phyloP scores from a whole-genome alignment of 2,329 filamentous ascomycete species.

The Penicillium sp. region DNA sequence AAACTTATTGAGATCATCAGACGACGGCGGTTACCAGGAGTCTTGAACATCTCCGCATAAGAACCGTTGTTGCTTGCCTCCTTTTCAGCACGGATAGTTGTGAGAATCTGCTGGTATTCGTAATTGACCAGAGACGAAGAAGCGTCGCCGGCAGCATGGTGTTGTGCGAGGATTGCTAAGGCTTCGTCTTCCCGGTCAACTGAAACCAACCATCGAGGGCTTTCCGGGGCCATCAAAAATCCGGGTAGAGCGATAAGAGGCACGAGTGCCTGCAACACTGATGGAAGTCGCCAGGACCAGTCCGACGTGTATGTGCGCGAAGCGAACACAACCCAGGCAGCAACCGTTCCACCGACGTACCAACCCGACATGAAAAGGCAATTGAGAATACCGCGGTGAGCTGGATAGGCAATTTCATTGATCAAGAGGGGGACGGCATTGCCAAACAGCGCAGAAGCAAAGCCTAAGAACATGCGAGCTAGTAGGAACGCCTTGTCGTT shows the following conservation, averaged over 20 bases:
- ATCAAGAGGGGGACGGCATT: constrained; percentile 42
- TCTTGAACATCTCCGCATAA: not conserved
- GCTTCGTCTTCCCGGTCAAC: not conserved
- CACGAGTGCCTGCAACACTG: constrained; percentile 20
- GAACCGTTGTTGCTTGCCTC: not conserved
- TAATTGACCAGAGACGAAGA: not conserved
- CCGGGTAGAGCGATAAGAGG: constrained; percentile 22
- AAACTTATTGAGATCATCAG: not conserved
- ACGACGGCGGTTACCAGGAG: constrained; percentile 41
- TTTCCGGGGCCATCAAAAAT: not conserved
- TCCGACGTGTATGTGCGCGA: constrained; percentile 19
- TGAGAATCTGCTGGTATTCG: not conserved
- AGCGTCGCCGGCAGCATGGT: not conserved
- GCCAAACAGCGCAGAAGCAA: constrained; percentile 35
- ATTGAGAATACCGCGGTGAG: constrained; percentile 38
- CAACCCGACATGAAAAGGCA: constrained; percentile 40
- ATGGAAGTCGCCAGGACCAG: constrained; percentile 28
- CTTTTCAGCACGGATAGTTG: not conserved
- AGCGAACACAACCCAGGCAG: constrained; percentile 32
- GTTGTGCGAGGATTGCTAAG: not conserved
- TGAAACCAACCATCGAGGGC: not conserved
- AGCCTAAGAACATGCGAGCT: constrained; percentile 41
- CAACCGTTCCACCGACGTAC: constrained; percentile 32
- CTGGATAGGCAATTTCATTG: constrained; percentile 49
- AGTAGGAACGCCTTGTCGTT: constrained; percentile 36